Conservation (phyloP, 306 rosid species). For the Prinsepia uniflora region DNA sequence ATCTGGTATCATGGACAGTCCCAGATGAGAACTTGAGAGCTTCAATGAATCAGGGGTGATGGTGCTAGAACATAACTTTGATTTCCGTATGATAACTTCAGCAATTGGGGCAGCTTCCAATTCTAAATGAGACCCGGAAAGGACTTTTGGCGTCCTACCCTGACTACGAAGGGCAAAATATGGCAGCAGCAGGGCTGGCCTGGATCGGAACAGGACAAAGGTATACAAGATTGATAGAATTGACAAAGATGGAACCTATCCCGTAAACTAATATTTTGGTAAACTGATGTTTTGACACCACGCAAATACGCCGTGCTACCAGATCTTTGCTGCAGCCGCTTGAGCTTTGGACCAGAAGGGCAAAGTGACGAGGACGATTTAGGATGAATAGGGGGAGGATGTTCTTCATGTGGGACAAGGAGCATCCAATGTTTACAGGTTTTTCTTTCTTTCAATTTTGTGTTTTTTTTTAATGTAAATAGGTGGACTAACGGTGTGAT, state of each 20-base stretch:
- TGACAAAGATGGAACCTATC: conserved; percentile 26
- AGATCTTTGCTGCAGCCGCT: conserved; percentile 17
- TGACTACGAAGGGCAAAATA: conserved; percentile 17
- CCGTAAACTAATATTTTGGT: conserved; percentile 15
- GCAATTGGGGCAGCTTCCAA: conserved; percentile 41
- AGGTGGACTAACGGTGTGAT: conserved; percentile 50
- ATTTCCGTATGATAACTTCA: conserved; percentile 35
- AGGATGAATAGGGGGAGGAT: conserved; percentile 39
- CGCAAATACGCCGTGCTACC: conserved; percentile 21
- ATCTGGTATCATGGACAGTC: conserved; percentile 82
- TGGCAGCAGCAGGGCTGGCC: conserved; percentile 54
- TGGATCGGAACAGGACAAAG: conserved; percentile 32
- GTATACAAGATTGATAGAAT: conserved; percentile 16
- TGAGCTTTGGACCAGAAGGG: conserved; percentile 30
- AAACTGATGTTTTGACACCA: too few relatives aligned
- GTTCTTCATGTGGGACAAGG: conserved; percentile 31
- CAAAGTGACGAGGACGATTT: conserved; percentile 24
- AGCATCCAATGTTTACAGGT: conserved; percentile 25
- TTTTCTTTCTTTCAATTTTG: conserved; percentile 1
- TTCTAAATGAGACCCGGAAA: conserved; percentile 32
- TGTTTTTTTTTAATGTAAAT: conserved; percentile 45
- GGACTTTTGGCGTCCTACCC: conserved; percentile 36
- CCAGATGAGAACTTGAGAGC: conserved; percentile 78
- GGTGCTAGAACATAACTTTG: conserved; percentile 11
- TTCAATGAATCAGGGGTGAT: conserved; percentile 69